Evolutionary conservation across 805 yeast genomes (phyloP), one percentile per base, ranked within the genome.

Genomic region (Barnettozyma pratensis): DNA sequence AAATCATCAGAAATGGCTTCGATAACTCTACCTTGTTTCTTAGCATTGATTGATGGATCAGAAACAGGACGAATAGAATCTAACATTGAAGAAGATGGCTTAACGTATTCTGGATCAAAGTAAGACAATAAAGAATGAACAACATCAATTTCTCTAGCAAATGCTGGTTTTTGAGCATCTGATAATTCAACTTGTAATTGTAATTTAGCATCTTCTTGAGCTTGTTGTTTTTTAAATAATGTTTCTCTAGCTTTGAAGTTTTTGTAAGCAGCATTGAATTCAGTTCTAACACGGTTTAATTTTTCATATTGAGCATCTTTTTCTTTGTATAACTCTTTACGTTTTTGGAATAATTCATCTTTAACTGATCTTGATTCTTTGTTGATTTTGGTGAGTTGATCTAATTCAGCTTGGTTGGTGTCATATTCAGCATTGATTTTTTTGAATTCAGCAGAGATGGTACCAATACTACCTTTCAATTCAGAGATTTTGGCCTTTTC

Each of bases 101-200:
- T 80, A 61, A 81, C 87, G 68, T 79, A 82, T 42, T 83, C 63
- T 57, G 95, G 94, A 63, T 90, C 96, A 58, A 94, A 87, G 68
- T 79, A 79, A 36, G 71, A 62, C 64, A 91, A 75, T 64, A 90
- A 75, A 47, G 77, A 72, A 67, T 90, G 87, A 61, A 94, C 86
- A 54, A 84, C 73, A 56, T 76, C 75, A 60, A 92, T 84, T 70
- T 94, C 96, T 41, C 71, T 71, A 50, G 84, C 80, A 70, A 85
- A 91, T 29, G 97, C 98, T 30, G 98, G 96, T 58, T 69, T 67
- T 29, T 86, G 80, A 42, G 90, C 90, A 54, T 81, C 86, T 45
- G 81, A 77, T 72, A 87, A 79, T 61, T 80, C 80, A 62, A 79
- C 74, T 58, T 87, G 88, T 48, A 84, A 85, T 59, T 75, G 81